phyloP scores from a whole-genome alignment of 306 rosid genomes.

The Cyclanthera cordifolia region DNA sequence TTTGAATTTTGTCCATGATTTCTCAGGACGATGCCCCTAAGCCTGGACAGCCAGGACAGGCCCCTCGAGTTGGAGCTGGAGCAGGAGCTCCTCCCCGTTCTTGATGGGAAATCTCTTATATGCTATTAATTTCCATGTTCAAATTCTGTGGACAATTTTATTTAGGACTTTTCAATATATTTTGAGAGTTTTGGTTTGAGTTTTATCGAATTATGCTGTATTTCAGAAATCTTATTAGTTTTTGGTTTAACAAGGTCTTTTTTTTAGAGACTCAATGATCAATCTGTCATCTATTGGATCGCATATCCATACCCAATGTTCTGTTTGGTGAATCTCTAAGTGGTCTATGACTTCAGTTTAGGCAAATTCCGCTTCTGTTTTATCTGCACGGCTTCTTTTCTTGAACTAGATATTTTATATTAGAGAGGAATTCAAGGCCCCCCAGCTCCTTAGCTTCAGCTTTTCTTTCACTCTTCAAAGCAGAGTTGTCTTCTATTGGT shows the following conservation, averaged over 20 bases:
- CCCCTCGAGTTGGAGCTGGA: slow-evolving; percentile 44
- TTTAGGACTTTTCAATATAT: slow-evolving; percentile 1
- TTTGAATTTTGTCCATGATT: neutral
- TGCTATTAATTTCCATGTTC: neutral
- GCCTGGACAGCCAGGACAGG: slow-evolving; percentile 65
- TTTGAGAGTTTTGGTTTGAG: neutral
- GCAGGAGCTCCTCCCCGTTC: slow-evolving; percentile 21
- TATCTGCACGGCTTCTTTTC: no score
- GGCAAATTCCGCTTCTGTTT: no score
- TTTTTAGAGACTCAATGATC: no score
- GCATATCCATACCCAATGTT: no score
- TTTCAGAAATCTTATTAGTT: neutral
- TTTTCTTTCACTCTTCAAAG: slow-evolving; percentile 94
- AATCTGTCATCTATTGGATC: no score
- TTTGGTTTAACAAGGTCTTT: neutral
- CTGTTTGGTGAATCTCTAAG: no score
- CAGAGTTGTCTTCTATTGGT: slow-evolving; percentile 88
- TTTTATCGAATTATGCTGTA: slow-evolving; percentile 1
- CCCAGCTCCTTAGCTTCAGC: slow-evolving; percentile 88
- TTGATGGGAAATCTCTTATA: slow-evolving; percentile 7
- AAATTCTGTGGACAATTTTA: neutral
- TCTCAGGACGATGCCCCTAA: slow-evolving; percentile 48
- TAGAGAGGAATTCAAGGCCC: no score
- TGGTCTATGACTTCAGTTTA: no score
- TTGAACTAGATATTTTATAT: no score